phyloP scores from a whole-genome alignment of 163 green algal genomes.

The Scenedesmus sp. region DNA sequence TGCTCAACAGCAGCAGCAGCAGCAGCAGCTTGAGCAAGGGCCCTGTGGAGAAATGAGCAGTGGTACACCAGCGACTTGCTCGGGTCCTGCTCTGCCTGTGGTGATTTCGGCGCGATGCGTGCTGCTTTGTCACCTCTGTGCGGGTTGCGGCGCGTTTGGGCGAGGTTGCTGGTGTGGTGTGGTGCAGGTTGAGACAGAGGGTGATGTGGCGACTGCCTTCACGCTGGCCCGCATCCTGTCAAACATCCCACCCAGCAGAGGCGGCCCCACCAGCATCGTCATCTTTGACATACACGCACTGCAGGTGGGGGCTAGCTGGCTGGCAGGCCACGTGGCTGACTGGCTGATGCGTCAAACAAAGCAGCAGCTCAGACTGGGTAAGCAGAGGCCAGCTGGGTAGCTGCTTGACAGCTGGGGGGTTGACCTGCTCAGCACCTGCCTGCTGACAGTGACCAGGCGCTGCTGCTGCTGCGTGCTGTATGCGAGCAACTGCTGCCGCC shows the following conservation, averaged over 20 bases:
- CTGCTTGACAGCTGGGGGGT: neutral
- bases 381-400: neutral
- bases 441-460: neutral
- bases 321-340: too few relatives aligned
- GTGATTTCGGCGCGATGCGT: neutral
- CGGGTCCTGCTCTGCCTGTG: neutral
- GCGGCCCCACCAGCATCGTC: conserved; percentile 93
- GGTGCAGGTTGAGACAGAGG: conserved; percentile 94
- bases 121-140: neutral
- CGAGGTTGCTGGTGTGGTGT: neutral
- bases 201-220: conserved; percentile 98
- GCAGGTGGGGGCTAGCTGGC: conserved; percentile 72
- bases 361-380: neutral
- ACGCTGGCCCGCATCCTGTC: conserved; percentile 97
- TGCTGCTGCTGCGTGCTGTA: neutral
- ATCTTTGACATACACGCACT: conserved; percentile 99
- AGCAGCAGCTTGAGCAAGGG: neutral
- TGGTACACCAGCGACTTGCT: neutral
- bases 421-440: neutral
- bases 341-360: neutral
- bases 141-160: neutral
- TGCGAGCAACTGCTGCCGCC: neutral
- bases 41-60: neutral
- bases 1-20: neutral
- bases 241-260: conserved; percentile 96